Base-by-base conservation (phyloP, 1,139 yeast species). In the Kodamaea ohmeri region DNA sequence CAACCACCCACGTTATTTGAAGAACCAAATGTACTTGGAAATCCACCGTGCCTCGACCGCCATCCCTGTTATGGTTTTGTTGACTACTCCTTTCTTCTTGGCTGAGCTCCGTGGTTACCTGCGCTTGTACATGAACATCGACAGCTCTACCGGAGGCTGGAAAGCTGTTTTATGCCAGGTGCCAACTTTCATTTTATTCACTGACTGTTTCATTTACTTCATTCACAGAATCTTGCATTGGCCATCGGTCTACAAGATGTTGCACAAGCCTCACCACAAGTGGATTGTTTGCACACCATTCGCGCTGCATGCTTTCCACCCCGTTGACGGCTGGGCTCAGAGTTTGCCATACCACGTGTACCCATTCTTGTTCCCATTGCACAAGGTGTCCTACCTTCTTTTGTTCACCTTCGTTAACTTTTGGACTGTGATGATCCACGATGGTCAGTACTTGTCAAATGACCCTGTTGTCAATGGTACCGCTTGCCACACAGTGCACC, bases 341-440 rank as follows among this genome's bases (percentile, higher is more conserved):
- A 84, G 96, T 33, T 59, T 92, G 47, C 96, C 98, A 19, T 92
- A 92, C 67, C 98, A 92, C 61, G 48, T 89, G 45, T 92, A 76
- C 66, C 97, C 97, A 45, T 76, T 92, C 60, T 43, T 92, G 22
- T 86, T 92, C 79, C 98, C 97, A 35, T 75, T 92, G 50, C 94
- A 92, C 68, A 92, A 90, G 66, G 70, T 86, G 25, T 78, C 87
- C 25, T 92, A 90, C 62, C 72, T 92, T 58, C 53, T 78, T 13
- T 71, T 92, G 48, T 92, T 92, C 68, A 80, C 92, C 0, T 83
- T 89, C 64, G 96, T 92, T 50, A 92, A 94, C 64, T 81, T 92
- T 58, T 92, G 98, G 98, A 88, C 98, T 4, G 96, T 92, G 31
- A 83, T 90, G 95, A 92, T 92, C 58, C 98, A 92, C 63, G 98